Conservation (phyloP, 2,329 filamentous ascomycete genomes). For the Paraconiothyrium brasiliense region DNA sequence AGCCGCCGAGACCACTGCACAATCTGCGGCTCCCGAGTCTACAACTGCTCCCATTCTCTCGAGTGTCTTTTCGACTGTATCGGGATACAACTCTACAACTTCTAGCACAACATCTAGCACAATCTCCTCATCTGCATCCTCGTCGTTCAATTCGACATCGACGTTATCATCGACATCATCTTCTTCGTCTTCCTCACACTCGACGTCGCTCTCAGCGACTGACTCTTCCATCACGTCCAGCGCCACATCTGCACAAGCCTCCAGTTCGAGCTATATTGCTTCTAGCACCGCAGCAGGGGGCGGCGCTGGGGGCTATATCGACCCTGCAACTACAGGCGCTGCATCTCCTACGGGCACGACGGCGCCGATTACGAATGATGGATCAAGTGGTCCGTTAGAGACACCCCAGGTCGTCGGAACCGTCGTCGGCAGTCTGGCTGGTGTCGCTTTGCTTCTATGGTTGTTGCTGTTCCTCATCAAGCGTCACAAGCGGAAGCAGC, state of each 20-base stretch:
- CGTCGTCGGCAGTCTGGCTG: conserved; percentile 70
- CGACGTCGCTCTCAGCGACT: conserved; percentile 22
- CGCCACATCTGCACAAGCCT: conserved; percentile 12
- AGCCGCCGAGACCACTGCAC: conserved; percentile 12
- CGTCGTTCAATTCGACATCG: conserved; percentile 24
- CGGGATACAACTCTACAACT: conserved; percentile 28
- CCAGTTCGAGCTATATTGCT: not conserved
- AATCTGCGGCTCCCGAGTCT: conserved; percentile 9
- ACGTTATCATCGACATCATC: conserved; percentile 23
- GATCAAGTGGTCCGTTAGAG: conserved; percentile 42
- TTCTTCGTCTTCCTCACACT: conserved; percentile 22
- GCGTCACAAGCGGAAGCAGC: conserved; percentile 57
- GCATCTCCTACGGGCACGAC: conserved; percentile 20
- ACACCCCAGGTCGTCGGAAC: conserved; percentile 68
- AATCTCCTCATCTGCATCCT: conserved; percentile 23
- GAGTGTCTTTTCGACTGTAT: conserved; percentile 13
- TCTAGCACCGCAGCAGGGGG: conserved; percentile 21
- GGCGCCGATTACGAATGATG: conserved; percentile 21
- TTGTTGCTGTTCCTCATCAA: conserved; percentile 63
- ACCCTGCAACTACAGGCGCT: conserved; percentile 27
- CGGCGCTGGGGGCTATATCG: conserved; percentile 24
- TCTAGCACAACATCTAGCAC: conserved; percentile 25
- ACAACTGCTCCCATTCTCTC: conserved; percentile 6
- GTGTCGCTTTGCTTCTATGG: conserved; percentile 61
- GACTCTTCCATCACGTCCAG: conserved; percentile 18